phyloP scores from a whole-genome alignment of 2,329 filamentous ascomycete genomes.

The Ophiosphaerella narmari region DNA sequence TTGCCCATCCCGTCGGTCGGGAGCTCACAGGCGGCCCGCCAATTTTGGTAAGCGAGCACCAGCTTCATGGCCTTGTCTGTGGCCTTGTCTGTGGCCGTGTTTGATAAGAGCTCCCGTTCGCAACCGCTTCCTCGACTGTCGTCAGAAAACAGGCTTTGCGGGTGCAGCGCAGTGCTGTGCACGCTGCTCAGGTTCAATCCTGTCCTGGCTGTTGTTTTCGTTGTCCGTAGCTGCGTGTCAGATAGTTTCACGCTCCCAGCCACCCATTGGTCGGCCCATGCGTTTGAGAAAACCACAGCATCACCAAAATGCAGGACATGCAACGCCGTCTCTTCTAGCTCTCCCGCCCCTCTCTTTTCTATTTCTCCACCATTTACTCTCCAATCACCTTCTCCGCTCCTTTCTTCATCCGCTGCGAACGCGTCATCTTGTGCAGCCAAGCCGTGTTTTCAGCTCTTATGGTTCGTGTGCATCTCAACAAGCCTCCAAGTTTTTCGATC shows the following conservation, averaged over 20 bases:
- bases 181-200: neutral
- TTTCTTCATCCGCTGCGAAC: constrained; percentile 16
- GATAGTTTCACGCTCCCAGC: constrained; percentile 8
- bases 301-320: constrained; percentile 15
- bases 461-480: constrained; percentile 22
- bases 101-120: neutral
- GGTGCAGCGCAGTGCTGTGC: neutral
- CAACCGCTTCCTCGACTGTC: no score
- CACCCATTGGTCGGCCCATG: constrained; percentile 6
- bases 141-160: no score
- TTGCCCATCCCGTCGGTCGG: constrained; percentile 1
- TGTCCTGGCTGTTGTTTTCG: neutral
- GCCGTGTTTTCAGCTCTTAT: constrained; percentile 9
- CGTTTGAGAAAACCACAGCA: constrained; percentile 6
- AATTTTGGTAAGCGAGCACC: neutral
- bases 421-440: constrained; percentile 16
- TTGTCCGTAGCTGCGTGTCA: constrained; percentile 9
- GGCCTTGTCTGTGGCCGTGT: neutral
- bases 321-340: constrained; percentile 12
- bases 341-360: constrained; percentile 24
- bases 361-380: constrained; percentile 1
- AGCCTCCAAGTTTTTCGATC: constrained; percentile 1
- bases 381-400: constrained; percentile 7
- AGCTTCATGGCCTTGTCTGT: neutral
- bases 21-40: constrained; percentile 8